Conservation (phyloP, 2,329 filamentous ascomycete species). For the Chaetomiaceae sp. region DNA sequence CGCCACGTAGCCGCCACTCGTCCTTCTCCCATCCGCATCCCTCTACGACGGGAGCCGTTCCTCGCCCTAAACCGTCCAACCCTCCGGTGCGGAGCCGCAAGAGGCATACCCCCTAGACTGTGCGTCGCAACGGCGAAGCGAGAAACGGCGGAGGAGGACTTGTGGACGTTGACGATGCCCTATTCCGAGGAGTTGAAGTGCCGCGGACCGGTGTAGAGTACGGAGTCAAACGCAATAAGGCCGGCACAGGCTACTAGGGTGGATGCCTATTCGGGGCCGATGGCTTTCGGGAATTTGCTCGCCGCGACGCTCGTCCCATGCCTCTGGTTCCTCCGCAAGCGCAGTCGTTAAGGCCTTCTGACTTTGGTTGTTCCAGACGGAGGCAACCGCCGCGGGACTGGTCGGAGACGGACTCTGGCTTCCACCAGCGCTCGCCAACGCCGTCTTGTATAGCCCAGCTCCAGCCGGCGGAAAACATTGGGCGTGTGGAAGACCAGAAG, state of each 20-base stretch:
- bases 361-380: slow-evolving; percentile 56
- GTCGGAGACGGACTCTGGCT: slow-evolving; percentile 16
- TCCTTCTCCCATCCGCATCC: slow-evolving; percentile 36
- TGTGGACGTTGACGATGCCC: slow-evolving; percentile 32
- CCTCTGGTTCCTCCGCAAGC: slow-evolving; percentile 36
- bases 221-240: slow-evolving; percentile 79
- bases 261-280: slow-evolving; percentile 61
- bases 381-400: slow-evolving; percentile 44
- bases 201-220: slow-evolving; percentile 73
- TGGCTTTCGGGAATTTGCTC: slow-evolving; percentile 47
- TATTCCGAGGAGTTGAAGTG: slow-evolving; percentile 56
- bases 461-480: slow-evolving; percentile 73
- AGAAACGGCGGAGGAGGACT: slow-evolving; percentile 30
- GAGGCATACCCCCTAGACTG: slow-evolving; percentile 65
- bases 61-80: slow-evolving; percentile 48
- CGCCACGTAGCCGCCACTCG: slow-evolving; percentile 14
- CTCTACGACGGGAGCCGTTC: slow-evolving; percentile 5
- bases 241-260: slow-evolving; percentile 69
- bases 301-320: slow-evolving; percentile 53
- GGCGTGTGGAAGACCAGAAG: slow-evolving; percentile 61
- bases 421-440: slow-evolving; percentile 25
- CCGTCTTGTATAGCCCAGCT: slow-evolving; percentile 63
- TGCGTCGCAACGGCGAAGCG: slow-evolving; percentile 60
- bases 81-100: slow-evolving; percentile 71
- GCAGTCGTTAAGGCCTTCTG: slow-evolving; percentile 46